phyloP scores from a whole-genome alignment of 768 basidiomycete genomes.

The Krasilnikovozyma curviuscula region DNA sequence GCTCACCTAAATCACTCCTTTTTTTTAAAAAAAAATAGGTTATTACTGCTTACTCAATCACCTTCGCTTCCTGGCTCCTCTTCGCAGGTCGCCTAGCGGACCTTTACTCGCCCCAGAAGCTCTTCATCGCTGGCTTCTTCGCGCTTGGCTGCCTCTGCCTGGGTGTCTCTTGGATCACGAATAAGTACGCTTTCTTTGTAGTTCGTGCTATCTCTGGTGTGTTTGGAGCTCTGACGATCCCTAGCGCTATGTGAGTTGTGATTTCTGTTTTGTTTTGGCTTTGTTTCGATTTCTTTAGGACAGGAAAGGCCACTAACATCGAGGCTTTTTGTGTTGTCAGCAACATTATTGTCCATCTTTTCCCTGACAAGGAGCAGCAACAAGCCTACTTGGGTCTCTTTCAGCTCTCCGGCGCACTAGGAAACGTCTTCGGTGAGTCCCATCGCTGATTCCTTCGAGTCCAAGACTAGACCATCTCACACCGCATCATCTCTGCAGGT shows the following conservation, averaged over 20 bases:
- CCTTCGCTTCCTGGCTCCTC: conserved; percentile 11
- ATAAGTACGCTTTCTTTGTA: conserved; percentile 35
- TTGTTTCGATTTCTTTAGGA: too few species aligned
- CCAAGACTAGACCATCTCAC: too few species aligned
- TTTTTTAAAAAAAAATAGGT: too few species aligned
- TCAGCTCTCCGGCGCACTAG: conserved; percentile 13
- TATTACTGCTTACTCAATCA: conserved; percentile 17
- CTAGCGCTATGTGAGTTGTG: conserved; percentile 34
- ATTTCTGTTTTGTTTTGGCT: too few species aligned
- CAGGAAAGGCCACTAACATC: too few species aligned
- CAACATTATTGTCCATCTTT: conserved; percentile 16
- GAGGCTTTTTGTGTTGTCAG: too few species aligned
- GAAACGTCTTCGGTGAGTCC: conserved; percentile 8
- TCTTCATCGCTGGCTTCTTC: conserved; percentile 23
- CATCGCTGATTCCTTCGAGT: too few species aligned
- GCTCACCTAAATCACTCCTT: too few species aligned
- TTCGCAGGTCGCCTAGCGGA: conserved; percentile 21
- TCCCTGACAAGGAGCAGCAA: conserved; percentile 13
- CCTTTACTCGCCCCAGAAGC: conserved; percentile 19
- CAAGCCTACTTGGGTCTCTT: conserved; percentile 13
- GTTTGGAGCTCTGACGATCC: conserved; percentile 36
- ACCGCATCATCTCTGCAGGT: too few species aligned
- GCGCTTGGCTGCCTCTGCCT: conserved; percentile 32
- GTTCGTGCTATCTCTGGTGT: conserved; percentile 36
- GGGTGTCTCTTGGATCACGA: conserved; percentile 31